Evolutionary conservation across 257 asterid species (phyloP), one percentile per base, ranked within the genome.

Genomic region (Verbascum thapsus): DNA sequence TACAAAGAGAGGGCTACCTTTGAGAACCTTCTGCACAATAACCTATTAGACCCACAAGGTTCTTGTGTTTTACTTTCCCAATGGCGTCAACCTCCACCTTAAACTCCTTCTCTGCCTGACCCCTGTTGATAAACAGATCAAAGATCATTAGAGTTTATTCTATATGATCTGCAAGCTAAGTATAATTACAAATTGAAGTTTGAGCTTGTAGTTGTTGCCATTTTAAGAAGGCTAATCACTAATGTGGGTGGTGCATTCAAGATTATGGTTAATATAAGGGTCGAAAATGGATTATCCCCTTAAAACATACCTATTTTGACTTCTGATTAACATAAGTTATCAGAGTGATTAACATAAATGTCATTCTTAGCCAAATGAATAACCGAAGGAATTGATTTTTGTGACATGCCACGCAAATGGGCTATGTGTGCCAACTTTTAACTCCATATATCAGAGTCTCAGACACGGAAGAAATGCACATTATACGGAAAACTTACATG

Each of bases 11-110:
- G 23, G 4, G 49, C 34, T 79, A 90, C 99, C 99, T 81, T 71
- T 77, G 87, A 72, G 83, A 72, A 60, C 98, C 98, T 71, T 94
- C 96, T 40, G 95, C 96, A 78, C 98, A 94, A 74, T 78, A 90
- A 39, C 98, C 99, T 59, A 88, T 52, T 72, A 94, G 82, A 67
- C 98, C 90, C 5, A 86, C 99, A 35, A 94, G 96, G 81, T 94
- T 94, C 77, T 94, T 94, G 83, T 94, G 99, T 74, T 87, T 88
- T 69, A 90, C 98, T 83, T 86, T 86, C 45, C 99, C 98, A 75
- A 94, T 90, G 72, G 98, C 98, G 75, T 94, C 99, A 72, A 94
- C 99, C 80, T 94, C 98, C 67, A 90, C 98, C 78, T 82, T 94
- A 58, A 94, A 90, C 72, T 94, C 99, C 75, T 84, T 84, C 84